Evolutionary conservation across 1,284 basidiomycete species (phyloP).

Genomic region (Xanthoconium separans): DNA sequence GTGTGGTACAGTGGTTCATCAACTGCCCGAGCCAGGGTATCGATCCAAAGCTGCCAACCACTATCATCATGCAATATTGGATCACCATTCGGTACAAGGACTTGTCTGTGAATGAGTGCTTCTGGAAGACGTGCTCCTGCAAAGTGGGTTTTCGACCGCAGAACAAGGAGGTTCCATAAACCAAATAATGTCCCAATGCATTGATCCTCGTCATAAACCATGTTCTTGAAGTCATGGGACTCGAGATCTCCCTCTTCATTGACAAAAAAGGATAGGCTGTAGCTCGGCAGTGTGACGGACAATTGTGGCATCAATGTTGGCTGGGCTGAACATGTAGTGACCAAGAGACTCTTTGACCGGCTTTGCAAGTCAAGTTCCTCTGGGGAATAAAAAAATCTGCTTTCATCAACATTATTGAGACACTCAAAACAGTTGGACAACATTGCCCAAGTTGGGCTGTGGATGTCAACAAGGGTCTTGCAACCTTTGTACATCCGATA

Average conservation of each 20-base stretch:
- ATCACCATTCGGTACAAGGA: constrained; percentile 40
- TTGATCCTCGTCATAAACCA: not conserved
- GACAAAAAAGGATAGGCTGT: constrained; percentile 23
- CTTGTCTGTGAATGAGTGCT: constrained; percentile 15
- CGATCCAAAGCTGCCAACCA: not conserved
- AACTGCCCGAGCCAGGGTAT: accelerated
- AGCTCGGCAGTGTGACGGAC: constrained; percentile 38
- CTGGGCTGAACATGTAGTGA: constrained; percentile 1
- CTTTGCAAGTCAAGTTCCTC: too few relatives aligned
- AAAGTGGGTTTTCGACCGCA: constrained; percentile 24
- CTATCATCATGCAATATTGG: accelerated
- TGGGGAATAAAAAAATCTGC: too few relatives aligned
- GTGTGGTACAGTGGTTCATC: not conserved
- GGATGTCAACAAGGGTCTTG: constrained; percentile 7
- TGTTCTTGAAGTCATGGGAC: not conserved
- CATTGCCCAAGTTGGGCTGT: constrained; percentile 7
- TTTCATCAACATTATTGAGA: not conserved
- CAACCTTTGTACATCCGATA: constrained; percentile 1
- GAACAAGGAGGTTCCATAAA: constrained; percentile 38
- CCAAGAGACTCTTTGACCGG: not conserved
- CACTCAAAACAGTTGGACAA: not conserved
- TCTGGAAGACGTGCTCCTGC: not conserved
- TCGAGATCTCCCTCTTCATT: not conserved
- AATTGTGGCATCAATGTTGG: constrained; percentile 6
- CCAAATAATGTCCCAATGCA: constrained; percentile 12